phyloP scores from a whole-genome alignment of 345 rosid species.

The Citrus maxima region DNA sequence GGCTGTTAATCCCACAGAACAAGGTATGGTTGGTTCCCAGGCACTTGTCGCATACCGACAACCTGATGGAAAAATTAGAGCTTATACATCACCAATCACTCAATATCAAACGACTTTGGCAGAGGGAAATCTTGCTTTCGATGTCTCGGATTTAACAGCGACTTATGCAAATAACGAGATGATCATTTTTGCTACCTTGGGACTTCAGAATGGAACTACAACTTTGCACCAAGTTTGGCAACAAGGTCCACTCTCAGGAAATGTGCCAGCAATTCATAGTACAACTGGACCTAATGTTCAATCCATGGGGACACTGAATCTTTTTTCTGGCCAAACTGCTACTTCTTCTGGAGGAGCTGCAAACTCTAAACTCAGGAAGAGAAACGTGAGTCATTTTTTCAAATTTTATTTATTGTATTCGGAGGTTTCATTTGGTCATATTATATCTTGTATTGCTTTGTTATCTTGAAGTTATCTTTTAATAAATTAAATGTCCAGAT shows the following conservation, averaged over 20 bases:
- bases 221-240: slow-evolving; percentile 83
- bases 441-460: too few species aligned
- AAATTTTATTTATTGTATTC: neutral
- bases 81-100: slow-evolving; percentile 61
- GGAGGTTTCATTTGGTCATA: neutral
- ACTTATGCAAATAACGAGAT: slow-evolving; percentile 54
- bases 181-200: slow-evolving; percentile 61
- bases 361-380: slow-evolving; percentile 40
- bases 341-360: slow-evolving; percentile 32
- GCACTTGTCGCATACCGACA: slow-evolving; percentile 74
- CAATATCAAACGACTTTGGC: slow-evolving; percentile 45
- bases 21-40: slow-evolving; percentile 77
- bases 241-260: slow-evolving; percentile 58
- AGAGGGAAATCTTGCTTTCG: slow-evolving; percentile 61
- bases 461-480: too few species aligned
- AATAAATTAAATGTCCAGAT: slow-evolving; percentile 36
- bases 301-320: slow-evolving; percentile 58
- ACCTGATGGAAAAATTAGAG: slow-evolving; percentile 53
- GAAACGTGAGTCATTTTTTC: slow-evolving; percentile 48
- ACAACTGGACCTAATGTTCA: slow-evolving; percentile 53
- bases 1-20: slow-evolving; percentile 77
- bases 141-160: slow-evolving; percentile 58
- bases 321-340: slow-evolving; percentile 53
- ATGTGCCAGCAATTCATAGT: slow-evolving; percentile 37
- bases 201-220: slow-evolving; percentile 31